Percentiles rank a stretch among this genome's conserved stretches.
phyloP scores from a whole-genome alignment of 768 basidiomycete genomes.

The Kwoniella mangroviensis region DNA sequence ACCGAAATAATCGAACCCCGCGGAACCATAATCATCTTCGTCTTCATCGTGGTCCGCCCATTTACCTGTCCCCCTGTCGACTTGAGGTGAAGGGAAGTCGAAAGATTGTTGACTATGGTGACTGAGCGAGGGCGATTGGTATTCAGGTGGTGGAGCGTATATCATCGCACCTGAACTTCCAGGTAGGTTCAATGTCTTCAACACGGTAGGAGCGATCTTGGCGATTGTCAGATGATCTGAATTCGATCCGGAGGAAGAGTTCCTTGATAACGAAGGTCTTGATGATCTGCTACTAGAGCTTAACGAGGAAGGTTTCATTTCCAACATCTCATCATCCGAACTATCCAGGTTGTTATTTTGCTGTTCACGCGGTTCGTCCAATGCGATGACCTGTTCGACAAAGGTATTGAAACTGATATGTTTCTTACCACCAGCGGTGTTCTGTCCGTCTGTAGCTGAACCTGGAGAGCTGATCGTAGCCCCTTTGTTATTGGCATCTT shows the following conservation, averaged over 20 bases:
- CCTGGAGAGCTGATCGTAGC: constrained; percentile 4
- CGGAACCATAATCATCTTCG: constrained; percentile 56
- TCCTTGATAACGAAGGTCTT: constrained; percentile 49
- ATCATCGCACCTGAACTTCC: constrained; percentile 54
- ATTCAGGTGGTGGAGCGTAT: constrained; percentile 56
- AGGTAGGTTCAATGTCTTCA: constrained; percentile 70
- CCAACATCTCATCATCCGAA: constrained; percentile 65
- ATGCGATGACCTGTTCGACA: constrained; percentile 86
- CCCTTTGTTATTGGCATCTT: constrained; percentile 42
- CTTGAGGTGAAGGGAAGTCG: constrained; percentile 54
- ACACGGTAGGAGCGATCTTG: constrained; percentile 75
- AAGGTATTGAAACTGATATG: constrained; percentile 98
- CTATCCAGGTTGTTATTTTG: constrained; percentile 36
- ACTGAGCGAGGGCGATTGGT: constrained; percentile 42
- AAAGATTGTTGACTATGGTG: constrained; percentile 18
- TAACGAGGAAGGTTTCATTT: constrained; percentile 65
- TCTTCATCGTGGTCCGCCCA: constrained; percentile 59
- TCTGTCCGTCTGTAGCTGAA: constrained; percentile 4
- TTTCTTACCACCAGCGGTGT: constrained; percentile 62
- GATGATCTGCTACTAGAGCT: constrained; percentile 44
- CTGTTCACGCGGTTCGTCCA: constrained; percentile 57
- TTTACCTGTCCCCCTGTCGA: constrained; percentile 36
- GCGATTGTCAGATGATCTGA: constrained; percentile 71
- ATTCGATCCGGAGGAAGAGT: constrained; percentile 40
- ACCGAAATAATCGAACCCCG: constrained; percentile 67